Evolutionary conservation across 306 rosid species (phyloP).

Genomic region (Sophora flavescens): DNA sequence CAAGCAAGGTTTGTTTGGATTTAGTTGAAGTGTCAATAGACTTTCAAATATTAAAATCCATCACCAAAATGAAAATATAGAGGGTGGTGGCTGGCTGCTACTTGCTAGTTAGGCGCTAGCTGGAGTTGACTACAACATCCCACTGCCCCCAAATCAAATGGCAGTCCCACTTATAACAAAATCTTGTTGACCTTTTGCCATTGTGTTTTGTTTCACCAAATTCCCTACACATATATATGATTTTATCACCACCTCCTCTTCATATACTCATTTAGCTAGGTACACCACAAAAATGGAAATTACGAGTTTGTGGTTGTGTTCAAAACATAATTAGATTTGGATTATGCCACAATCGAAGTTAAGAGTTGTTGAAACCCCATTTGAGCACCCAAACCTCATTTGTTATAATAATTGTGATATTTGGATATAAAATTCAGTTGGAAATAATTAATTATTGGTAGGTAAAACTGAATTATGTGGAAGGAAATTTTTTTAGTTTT

Average conservation of each 20-base stretch:
- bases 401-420: too few species aligned
- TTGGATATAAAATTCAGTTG: too few species aligned
- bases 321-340: too few species aligned
- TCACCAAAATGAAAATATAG: background rate
- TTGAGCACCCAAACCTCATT: too few species aligned
- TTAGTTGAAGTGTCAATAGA: slow-evolving; percentile 33
- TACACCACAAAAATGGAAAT: background rate
- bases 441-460: too few species aligned
- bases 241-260: background rate
- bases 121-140: slow-evolving; percentile 44
- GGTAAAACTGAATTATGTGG: too few species aligned
- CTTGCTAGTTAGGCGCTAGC: too few species aligned
- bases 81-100: slow-evolving; percentile 39
- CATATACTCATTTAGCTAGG: background rate
- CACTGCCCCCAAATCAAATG: slow-evolving; percentile 20
- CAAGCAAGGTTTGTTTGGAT: slow-evolving; percentile 41
- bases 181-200: slow-evolving; percentile 5
- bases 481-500: too few species aligned
- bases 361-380: too few species aligned
- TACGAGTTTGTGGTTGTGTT: too few species aligned
- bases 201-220: slow-evolving; percentile 28
- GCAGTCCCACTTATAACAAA: slow-evolving; percentile 17
- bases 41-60: slow-evolving; percentile 7
- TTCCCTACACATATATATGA: background rate
- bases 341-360: too few species aligned